Evolutionary conservation across 2,329 filamentous ascomycete genomes (phyloP).

Genomic region (Arthroderma uncinatum): DNA sequence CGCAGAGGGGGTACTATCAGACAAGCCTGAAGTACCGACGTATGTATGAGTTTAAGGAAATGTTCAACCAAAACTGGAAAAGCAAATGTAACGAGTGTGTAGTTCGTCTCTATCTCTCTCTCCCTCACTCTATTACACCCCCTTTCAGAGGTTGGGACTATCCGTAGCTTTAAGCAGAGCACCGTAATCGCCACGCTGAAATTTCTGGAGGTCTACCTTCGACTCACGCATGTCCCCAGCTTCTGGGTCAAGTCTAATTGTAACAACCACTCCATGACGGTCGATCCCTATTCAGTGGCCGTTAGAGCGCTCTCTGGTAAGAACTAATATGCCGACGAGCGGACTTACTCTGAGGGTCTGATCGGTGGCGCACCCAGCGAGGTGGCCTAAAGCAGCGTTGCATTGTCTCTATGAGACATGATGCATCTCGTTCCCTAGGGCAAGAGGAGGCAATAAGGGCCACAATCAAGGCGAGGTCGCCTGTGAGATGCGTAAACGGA

Average conservation of each 20-base stretch:
- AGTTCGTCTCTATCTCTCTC: neutral
- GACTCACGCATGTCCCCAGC: neutral
- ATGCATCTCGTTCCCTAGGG: neutral
- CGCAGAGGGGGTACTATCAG: neutral
- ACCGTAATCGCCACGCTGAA: slow-evolving; percentile 9
- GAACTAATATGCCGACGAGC: neutral
- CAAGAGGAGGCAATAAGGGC: slow-evolving; percentile 18
- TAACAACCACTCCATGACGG: slow-evolving; percentile 12
- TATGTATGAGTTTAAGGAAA: neutral
- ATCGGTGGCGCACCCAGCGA: slow-evolving; percentile 13
- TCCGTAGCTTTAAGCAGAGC: slow-evolving; percentile 6
- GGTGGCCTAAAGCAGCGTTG: slow-evolving; percentile 13
- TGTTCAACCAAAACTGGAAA: neutral
- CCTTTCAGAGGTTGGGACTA: neutral
- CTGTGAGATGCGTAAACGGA: slow-evolving; percentile 12
- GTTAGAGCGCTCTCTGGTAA: neutral
- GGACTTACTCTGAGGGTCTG: slow-evolving; percentile 12
- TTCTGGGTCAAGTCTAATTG: slow-evolving; percentile 8
- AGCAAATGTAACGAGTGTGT: neutral
- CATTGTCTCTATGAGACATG: slow-evolving; percentile 4
- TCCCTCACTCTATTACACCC: neutral
- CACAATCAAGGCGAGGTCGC: slow-evolving; percentile 17
- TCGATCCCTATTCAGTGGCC: slow-evolving; percentile 8
- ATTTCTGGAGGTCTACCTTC: neutral
- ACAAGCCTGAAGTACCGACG: neutral